Percentiles rank a stretch among this genome's conserved stretches.
phyloP scores from a whole-genome alignment of 2,329 filamentous ascomycete species.

The Oidium heveae region DNA sequence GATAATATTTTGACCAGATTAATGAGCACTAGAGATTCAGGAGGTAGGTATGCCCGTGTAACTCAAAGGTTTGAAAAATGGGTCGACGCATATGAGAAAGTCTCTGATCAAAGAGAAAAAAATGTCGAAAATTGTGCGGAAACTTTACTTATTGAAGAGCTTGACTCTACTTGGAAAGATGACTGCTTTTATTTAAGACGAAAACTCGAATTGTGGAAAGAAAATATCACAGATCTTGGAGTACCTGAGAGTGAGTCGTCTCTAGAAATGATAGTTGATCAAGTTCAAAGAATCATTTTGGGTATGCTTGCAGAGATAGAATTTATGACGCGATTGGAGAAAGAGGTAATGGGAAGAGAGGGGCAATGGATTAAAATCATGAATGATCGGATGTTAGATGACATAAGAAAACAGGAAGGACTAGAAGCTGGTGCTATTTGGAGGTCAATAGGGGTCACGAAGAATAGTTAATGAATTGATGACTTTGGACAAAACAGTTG shows the following conservation, averaged over 20 bases:
- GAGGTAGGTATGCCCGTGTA: conserved; percentile 28
- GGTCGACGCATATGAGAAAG: conserved; percentile 22
- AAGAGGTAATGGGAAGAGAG: conserved; percentile 28
- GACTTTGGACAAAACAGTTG: too few relatives aligned
- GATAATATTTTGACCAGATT: conserved; percentile 30
- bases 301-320: conserved; percentile 37
- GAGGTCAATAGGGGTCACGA: conserved; percentile 3
- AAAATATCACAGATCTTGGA: conserved; percentile 23
- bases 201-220: conserved; percentile 28
- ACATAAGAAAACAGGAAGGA: conserved; percentile 3
- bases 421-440: conserved; percentile 11
- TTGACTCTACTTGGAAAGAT: conserved; percentile 32
- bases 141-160: conserved; percentile 25
- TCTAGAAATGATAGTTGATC: conserved; percentile 22
- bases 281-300: conserved; percentile 23
- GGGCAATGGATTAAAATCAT: conserved; percentile 30
- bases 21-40: conserved; percentile 29
- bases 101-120: conserved; percentile 19
- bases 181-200: conserved; percentile 27
- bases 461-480: too few relatives aligned
- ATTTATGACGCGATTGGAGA: conserved; percentile 36
- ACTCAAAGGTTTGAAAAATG: conserved; percentile 34
- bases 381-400: conserved; percentile 18
- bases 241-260: conserved; percentile 14
- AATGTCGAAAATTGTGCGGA: conserved; percentile 14